These are phyloP conservation scores for Cornus florida DNA, from an alignment of 148 eudicot species.

Conservation along the genomic window DNA sequence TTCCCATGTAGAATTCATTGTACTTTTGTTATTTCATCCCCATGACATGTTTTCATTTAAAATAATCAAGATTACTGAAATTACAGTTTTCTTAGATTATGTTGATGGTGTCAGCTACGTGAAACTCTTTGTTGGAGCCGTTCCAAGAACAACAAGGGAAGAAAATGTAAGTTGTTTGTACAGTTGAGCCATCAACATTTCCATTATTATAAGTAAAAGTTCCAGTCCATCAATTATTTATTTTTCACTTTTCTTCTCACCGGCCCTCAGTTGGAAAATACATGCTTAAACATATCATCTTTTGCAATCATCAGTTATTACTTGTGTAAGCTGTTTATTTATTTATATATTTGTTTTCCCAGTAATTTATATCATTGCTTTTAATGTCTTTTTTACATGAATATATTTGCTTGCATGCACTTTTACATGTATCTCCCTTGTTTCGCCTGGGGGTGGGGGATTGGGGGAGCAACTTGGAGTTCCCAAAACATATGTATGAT, in stretches of 20 bases:
- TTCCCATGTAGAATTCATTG: not conserved
- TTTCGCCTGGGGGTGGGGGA: not conserved
- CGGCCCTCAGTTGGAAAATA: not conserved
- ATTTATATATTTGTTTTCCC: no score
- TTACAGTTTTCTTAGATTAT: conserved; percentile 29
- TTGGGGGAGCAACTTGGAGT: not conserved
- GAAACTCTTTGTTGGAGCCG: conserved; percentile 60
- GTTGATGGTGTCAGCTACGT: conserved; percentile 39
- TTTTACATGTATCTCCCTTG: not conserved
- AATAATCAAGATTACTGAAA: not conserved
- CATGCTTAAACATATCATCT: not conserved
- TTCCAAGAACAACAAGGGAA: conserved; percentile 45
- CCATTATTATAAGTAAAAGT: not conserved
- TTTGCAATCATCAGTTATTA: not conserved
- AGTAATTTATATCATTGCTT: not conserved
- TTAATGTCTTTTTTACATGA: not conserved
- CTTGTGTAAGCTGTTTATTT: not conserved
- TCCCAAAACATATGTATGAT: no score
- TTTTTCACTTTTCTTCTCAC: no score
- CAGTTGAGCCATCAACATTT: not conserved
- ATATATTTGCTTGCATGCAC: not conserved
- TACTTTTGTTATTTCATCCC: not conserved
- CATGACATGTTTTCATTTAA: not conserved
- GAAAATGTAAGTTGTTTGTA: conserved; percentile 46
- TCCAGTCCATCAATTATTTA: no score